Evolutionary conservation across 306 rosid genomes (phyloP).

Genomic region (Pyrus bretschneideri): DNA sequence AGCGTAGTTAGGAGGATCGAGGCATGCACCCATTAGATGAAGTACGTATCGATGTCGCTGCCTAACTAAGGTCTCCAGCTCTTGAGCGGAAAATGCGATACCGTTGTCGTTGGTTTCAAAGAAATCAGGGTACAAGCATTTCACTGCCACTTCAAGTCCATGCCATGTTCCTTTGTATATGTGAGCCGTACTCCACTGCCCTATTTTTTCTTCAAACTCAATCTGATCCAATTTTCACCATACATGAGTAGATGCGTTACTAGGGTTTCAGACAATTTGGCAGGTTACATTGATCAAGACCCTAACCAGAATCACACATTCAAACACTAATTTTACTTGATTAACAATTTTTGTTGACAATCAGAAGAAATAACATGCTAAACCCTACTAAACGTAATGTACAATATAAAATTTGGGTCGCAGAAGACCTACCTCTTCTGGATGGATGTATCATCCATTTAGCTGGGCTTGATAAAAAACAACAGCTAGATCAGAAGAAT

Average conservation of each 20-base stretch:
- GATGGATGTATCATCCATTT: conserved; percentile 65
- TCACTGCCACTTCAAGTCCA: conserved; percentile 68
- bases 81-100: conserved; percentile 51
- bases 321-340: neutral
- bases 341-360: neutral
- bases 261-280: neutral
- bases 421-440: conserved; percentile 43
- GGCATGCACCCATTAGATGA: conserved; percentile 70
- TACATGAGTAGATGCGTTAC: neutral
- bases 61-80: conserved; percentile 52
- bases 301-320: neutral
- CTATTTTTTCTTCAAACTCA: conserved; percentile 53
- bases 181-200: conserved; percentile 63
- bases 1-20: conserved; percentile 61
- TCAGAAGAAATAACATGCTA: neutral
- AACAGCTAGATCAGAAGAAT: conserved; percentile 33
- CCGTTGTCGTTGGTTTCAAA: conserved; percentile 47
- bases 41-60: conserved; percentile 69
- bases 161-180: conserved; percentile 66
- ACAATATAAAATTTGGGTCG: neutral
- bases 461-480: conserved; percentile 45
- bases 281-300: neutral
- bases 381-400: neutral
- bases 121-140: conserved; percentile 49
- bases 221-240: conserved; percentile 26